Conservation (phyloP, 441 rosid genomes). For the Erodium chrysanthum region DNA sequence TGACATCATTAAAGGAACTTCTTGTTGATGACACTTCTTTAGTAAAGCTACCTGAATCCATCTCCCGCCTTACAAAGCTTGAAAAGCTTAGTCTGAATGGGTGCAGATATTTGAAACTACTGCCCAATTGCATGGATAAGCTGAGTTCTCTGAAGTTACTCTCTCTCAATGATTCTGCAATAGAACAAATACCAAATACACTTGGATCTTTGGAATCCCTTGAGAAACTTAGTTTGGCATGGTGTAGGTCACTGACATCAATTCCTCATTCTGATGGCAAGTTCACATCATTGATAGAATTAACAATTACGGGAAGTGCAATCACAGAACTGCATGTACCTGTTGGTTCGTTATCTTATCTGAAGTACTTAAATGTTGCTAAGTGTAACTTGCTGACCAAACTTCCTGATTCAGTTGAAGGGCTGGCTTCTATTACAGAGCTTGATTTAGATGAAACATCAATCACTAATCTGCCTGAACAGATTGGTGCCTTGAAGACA, state of each 20-base stretch:
- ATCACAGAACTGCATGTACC: conserved; percentile 36
- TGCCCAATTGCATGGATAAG: conserved; percentile 29
- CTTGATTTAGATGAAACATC: conserved; percentile 35
- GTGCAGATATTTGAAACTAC: conserved; percentile 31
- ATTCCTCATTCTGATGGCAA: conserved; percentile 37
- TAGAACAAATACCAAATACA: conserved; percentile 38
- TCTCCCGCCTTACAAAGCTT: conserved; percentile 31
- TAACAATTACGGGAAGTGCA: conserved; percentile 18
- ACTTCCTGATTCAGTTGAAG: conserved; percentile 38
- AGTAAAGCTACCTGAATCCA: conserved; percentile 35
- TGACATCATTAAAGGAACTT: conserved; percentile 44
- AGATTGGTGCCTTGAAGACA: conserved; percentile 33
- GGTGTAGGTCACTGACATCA: conserved; percentile 27
- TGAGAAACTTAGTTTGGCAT: conserved; percentile 33
- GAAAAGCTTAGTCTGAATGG: conserved; percentile 35
- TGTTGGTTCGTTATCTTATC: conserved; percentile 25
- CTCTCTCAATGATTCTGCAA: conserved; percentile 25
- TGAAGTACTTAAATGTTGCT: conserved; percentile 31
- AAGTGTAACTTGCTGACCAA: conserved; percentile 25
- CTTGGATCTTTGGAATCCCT: conserved; percentile 38
- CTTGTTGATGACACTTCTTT: conserved; percentile 39
- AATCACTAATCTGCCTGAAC: conserved; percentile 33
- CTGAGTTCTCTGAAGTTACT: conserved; percentile 39
- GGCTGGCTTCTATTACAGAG: conserved; percentile 28
- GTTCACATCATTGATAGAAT: conserved; percentile 28